Conservation (phyloP, 2,329 filamentous ascomycete genomes). For the Fusarium subglutinans region DNA sequence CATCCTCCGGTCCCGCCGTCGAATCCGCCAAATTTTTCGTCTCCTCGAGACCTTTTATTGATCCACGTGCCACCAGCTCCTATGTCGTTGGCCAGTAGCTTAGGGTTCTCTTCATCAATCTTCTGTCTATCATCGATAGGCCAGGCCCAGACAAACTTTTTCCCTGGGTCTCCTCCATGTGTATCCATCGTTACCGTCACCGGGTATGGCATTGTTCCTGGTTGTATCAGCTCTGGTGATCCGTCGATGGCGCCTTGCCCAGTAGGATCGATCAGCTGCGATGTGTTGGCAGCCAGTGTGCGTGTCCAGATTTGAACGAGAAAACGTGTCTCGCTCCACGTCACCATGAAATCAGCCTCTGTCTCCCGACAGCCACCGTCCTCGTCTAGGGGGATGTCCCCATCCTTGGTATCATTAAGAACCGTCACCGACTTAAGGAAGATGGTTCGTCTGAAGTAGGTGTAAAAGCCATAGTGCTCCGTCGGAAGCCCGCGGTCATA, state of each 20-base stretch:
- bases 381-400: slow-evolving; percentile 57
- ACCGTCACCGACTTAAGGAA: slow-evolving; percentile 73
- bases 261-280: slow-evolving; percentile 46
- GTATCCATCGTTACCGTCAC: slow-evolving; percentile 69
- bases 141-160: slow-evolving; percentile 66
- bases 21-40: slow-evolving; percentile 64
- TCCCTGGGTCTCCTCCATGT: slow-evolving; percentile 64
- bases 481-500: slow-evolving; percentile 82
- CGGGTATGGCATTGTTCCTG: slow-evolving; percentile 71
- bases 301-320: slow-evolving; percentile 74
- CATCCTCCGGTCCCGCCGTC: slow-evolving; percentile 73
- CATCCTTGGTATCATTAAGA: slow-evolving; percentile 56
- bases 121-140: slow-evolving; percentile 57
- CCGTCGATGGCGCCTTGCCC: slow-evolving; percentile 42
- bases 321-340: slow-evolving; percentile 68
- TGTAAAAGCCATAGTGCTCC: slow-evolving; percentile 95
- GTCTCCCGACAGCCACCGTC: slow-evolving; percentile 63
- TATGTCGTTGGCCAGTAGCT: slow-evolving; percentile 60
- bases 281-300: slow-evolving; percentile 56
- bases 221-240: slow-evolving; percentile 50
- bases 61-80: slow-evolving; percentile 61
- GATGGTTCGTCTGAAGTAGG: slow-evolving; percentile 87
- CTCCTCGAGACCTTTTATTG: slow-evolving; percentile 58
- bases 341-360: slow-evolving; percentile 65
- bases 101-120: slow-evolving; percentile 55